Evolutionary conservation across 208 protist genomes (phyloP).

Genomic region (Trypanosoma mega): DNA sequence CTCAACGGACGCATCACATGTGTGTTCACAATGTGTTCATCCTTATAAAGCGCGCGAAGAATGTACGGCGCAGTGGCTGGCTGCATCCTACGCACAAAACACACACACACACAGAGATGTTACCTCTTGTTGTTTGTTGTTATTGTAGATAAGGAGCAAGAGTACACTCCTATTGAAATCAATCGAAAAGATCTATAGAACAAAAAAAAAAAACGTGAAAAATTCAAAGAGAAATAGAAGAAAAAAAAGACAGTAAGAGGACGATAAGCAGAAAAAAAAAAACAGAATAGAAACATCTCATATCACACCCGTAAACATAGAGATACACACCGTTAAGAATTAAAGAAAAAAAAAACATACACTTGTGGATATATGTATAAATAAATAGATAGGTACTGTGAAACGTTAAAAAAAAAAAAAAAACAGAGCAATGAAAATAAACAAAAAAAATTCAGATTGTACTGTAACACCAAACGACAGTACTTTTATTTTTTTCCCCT

Average conservation of each 20-base stretch:
- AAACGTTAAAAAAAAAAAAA: constrained; percentile 7
- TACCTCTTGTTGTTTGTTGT: too few species aligned
- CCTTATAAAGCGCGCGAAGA: constrained; percentile 82
- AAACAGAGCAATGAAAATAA: constrained; percentile 9
- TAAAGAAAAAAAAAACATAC: constrained; percentile 9
- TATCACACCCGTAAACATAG: too few species aligned
- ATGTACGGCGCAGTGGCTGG: constrained; percentile 79
- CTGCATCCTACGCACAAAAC: constrained; percentile 48
- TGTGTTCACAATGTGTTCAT: constrained; percentile 69
- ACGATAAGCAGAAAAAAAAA: constrained; percentile 8
- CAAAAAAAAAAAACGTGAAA: not conserved
- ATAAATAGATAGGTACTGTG: not conserved
- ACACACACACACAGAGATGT: not conserved
- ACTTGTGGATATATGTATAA: not conserved
- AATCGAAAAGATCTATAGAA: not conserved
- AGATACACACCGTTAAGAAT: too few species aligned
- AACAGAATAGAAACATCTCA: too few species aligned
- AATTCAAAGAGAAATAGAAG: not conserved
- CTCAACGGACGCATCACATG: constrained; percentile 60
- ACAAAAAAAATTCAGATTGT: constrained; percentile 2
- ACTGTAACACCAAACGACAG: not conserved
- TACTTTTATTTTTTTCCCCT: too few species aligned
- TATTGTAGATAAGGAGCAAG: too few species aligned
- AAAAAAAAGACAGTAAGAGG: constrained; percentile 4
- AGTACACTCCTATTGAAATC: too few species aligned